Evolutionary conservation across 2,329 filamentous ascomycete genomes (phyloP).

Genomic region (Zarea fungicola): DNA sequence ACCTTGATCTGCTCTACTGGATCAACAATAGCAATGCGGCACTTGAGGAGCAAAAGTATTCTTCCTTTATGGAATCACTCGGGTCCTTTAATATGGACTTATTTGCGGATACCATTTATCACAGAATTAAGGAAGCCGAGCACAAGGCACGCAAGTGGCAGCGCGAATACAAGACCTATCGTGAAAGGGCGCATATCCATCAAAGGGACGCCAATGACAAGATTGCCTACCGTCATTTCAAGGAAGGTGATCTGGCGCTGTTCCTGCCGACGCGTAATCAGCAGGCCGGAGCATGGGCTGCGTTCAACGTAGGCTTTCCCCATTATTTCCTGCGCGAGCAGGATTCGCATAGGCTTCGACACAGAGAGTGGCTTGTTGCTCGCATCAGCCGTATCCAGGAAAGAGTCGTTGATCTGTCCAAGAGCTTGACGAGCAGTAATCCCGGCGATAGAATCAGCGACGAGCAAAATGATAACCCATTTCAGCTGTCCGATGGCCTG

Average conservation of each 20-base stretch:
- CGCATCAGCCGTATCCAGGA: constrained; percentile 89
- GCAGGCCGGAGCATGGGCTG: constrained; percentile 91
- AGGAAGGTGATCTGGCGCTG: constrained; percentile 88
- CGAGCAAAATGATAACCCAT: constrained; percentile 90
- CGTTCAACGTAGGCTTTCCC: constrained; percentile 95
- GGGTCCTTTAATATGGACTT: constrained; percentile 77
- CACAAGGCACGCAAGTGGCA: constrained; percentile 90
- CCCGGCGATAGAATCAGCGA: constrained; percentile 49
- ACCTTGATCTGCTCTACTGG: constrained; percentile 78
- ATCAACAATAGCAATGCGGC: constrained; percentile 62
- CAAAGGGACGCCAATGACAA: constrained; percentile 90
- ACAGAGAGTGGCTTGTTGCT: constrained; percentile 92
- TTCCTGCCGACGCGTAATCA: constrained; percentile 95
- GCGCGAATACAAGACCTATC: constrained; percentile 78
- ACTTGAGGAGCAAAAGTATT: constrained; percentile 68
- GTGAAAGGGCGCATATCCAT: constrained; percentile 75
- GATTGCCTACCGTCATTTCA: constrained; percentile 93
- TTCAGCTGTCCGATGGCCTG: constrained; percentile 89
- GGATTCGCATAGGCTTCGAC: constrained; percentile 76
- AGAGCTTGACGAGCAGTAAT: constrained; percentile 52
- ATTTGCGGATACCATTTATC: constrained; percentile 80
- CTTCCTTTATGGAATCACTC: constrained; percentile 66
- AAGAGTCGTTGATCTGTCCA: constrained; percentile 85
- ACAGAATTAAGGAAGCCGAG: constrained; percentile 89
- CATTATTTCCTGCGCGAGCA: constrained; percentile 96